These are phyloP conservation scores for Marasmius fiardii DNA, from an alignment of 1,284 basidiomycete species.

Conservation along the genomic window DNA sequence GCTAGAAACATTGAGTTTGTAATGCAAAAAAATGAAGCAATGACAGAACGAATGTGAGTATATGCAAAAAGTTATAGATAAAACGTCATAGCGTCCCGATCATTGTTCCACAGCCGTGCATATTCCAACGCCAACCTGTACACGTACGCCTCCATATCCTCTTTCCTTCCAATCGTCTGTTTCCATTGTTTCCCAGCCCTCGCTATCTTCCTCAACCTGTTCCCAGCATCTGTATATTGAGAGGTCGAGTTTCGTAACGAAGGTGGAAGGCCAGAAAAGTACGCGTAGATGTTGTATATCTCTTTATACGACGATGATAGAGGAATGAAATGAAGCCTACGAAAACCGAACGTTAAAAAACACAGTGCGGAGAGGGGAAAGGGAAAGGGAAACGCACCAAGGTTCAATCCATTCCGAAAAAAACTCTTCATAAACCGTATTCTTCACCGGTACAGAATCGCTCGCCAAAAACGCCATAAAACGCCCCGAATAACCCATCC, in stretches of 20 bases:
- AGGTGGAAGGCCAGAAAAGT: constrained; percentile 81
- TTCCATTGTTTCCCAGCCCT: constrained; percentile 89
- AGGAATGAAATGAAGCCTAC: constrained; percentile 91
- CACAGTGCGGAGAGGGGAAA: constrained; percentile 8
- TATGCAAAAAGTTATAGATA: constrained; percentile 17
- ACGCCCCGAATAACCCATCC: constrained; percentile 91
- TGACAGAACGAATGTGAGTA: background rate
- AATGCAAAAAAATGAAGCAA: no score
- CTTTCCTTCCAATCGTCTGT: constrained; percentile 70
- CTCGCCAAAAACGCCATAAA: constrained; percentile 86
- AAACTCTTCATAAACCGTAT: constrained; percentile 88
- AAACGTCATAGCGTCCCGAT: constrained; percentile 70
- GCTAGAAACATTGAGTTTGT: no score
- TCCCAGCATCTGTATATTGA: constrained; percentile 68
- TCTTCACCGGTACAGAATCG: constrained; percentile 87
- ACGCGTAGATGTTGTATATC: constrained; percentile 89
- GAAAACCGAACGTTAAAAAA: background rate
- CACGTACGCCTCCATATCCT: constrained; percentile 93
- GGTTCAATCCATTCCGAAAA: constrained; percentile 83
- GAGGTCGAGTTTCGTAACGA: constrained; percentile 53
- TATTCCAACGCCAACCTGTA: constrained; percentile 89
- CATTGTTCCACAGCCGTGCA: constrained; percentile 80
- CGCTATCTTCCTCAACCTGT: constrained; percentile 76
- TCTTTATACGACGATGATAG: constrained; percentile 83
- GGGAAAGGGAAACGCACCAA: constrained; percentile 48